Percentiles rank a stretch among this genome's conserved stretches.
Evolutionary conservation across 495 filamentous ascomycete species (phyloP).

Genomic region (Penicillium coffeae): DNA sequence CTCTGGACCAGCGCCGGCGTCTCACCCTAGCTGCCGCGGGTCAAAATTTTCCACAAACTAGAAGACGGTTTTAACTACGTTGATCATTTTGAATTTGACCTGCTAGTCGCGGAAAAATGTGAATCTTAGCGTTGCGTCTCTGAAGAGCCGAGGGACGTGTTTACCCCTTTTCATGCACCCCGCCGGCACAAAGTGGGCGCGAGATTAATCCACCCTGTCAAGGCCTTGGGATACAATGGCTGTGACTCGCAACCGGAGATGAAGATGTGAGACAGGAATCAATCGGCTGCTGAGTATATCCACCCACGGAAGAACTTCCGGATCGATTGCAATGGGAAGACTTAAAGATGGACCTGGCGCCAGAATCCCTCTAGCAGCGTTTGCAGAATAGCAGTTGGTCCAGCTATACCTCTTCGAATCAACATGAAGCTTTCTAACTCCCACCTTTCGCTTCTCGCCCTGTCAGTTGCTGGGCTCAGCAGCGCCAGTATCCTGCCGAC

Average conservation of each 20-base stretch:
- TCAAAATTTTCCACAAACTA: conserved; percentile 18
- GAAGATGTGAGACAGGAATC: conserved; percentile 19
- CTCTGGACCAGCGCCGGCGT: conserved; percentile 11
- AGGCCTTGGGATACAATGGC: background rate
- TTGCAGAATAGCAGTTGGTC: too few species aligned
- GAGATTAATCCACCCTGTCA: conserved; percentile 10
- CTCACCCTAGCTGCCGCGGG: conserved; percentile 7
- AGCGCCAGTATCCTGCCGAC: conserved; percentile 34
- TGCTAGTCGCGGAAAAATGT: conserved; percentile 19
- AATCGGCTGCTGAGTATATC: conserved; percentile 19
- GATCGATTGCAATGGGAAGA: too few species aligned
- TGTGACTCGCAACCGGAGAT: background rate
- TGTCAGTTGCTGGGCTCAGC: conserved; percentile 30
- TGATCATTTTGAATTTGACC: background rate
- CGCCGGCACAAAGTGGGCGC: background rate
- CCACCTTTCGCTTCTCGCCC: conserved; percentile 20
- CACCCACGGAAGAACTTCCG: background rate
- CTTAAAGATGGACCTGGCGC: too few species aligned
- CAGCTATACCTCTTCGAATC: too few species aligned
- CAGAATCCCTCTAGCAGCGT: too few species aligned
- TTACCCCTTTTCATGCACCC: background rate
- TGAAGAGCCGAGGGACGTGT: background rate
- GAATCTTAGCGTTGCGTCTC: background rate
- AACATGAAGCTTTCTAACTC: conserved; percentile 35
- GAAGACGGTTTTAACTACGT: background rate